phyloP scores from a whole-genome alignment of 768 basidiomycete species.

The Calvatia gigantea region DNA sequence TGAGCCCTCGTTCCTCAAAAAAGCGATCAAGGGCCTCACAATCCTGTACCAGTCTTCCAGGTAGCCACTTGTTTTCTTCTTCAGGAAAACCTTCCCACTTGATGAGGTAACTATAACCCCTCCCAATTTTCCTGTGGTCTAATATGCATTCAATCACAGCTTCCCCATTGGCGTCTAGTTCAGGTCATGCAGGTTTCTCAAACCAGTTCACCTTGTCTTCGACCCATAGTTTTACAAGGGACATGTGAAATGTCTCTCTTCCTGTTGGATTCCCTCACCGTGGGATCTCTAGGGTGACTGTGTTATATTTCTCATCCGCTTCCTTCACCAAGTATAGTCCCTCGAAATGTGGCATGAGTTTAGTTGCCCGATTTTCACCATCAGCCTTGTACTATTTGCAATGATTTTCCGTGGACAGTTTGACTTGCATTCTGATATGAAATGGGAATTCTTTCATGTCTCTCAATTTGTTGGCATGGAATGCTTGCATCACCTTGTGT shows the following conservation, averaged over 20 bases:
- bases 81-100: constrained; percentile 24
- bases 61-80: constrained; percentile 5
- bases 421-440: background rate
- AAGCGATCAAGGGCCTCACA: background rate
- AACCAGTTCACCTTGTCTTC: constrained; percentile 29
- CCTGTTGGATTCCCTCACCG: constrained; percentile 12
- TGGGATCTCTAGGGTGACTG: constrained; percentile 28
- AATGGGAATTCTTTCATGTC: background rate
- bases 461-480: no score
- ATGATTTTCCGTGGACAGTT: constrained; percentile 31
- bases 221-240: constrained; percentile 21
- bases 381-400: constrained; percentile 25
- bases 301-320: constrained; percentile 5
- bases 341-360: constrained; percentile 38
- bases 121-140: constrained; percentile 19
- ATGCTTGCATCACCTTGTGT: no score
- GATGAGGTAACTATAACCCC: constrained; percentile 27
- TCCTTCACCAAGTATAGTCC: constrained; percentile 20
- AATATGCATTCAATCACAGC: constrained; percentile 26
- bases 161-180: constrained; percentile 7
- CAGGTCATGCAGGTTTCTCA: constrained; percentile 17
- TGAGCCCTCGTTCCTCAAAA: background rate
- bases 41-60: background rate
- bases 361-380: constrained; percentile 29
- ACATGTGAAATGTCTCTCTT: constrained; percentile 31